Percentiles rank a stretch among this genome's conserved stretches.
Conservation (phyloP, 805 yeast genomes). For the Myxozyma udenii region DNA sequence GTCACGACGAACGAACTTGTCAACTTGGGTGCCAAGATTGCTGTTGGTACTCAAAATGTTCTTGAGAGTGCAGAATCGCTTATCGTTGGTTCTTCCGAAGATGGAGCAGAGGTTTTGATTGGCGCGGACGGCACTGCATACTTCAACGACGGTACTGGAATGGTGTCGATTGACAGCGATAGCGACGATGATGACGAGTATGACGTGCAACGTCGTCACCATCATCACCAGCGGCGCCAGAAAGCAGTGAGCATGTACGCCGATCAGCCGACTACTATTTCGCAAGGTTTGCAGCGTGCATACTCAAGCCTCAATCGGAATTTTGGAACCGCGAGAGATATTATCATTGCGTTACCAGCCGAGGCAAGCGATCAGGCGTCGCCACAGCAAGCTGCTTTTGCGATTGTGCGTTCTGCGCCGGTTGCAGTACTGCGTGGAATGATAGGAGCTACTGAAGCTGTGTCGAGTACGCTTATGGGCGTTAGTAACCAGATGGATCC, state of each 20-base stretch:
- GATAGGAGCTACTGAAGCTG: conserved; percentile 89
- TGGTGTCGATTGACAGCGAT: conserved; percentile 25
- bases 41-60: conserved; percentile 81
- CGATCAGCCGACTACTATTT: conserved; percentile 70
- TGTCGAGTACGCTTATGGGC: conserved; percentile 79
- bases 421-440: conserved; percentile 76
- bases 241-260: conserved; percentile 69
- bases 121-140: conserved; percentile 1
- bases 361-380: conserved; percentile 63
- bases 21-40: conserved; percentile 76
- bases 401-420: conserved; percentile 74
- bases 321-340: conserved; percentile 60
- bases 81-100: conserved; percentile 54
- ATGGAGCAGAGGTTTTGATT: background rate
- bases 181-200: conserved; percentile 38
- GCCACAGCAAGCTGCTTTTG: conserved; percentile 63
- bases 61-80: conserved; percentile 77
- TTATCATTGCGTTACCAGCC: conserved; percentile 56
- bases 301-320: conserved; percentile 69
- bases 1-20: conserved; percentile 77
- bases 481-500: conserved; percentile 78
- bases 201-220: background rate
- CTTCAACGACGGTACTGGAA: conserved; percentile 13
- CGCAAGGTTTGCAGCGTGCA: conserved; percentile 74
- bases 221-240: conserved; percentile 1